phyloP scores from a whole-genome alignment of 768 basidiomycete genomes.

The Lactarius deliciosus region DNA sequence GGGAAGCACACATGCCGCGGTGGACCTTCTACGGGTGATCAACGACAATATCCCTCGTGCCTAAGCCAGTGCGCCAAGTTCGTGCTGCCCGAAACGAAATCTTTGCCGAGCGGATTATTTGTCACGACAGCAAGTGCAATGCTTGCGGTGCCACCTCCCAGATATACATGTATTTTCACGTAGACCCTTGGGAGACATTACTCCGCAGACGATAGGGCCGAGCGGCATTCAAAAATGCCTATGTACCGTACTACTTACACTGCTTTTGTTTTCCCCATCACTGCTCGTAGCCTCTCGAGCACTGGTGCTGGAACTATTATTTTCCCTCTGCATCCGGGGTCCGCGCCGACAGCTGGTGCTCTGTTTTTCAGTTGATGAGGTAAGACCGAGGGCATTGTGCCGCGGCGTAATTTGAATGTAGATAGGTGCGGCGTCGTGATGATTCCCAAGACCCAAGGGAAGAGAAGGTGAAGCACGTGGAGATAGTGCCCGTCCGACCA shows the following conservation, averaged over 20 bases:
- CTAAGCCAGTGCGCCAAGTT: neutral
- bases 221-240: conserved; percentile 9
- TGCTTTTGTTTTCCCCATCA: conserved; percentile 14
- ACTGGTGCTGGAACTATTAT: neutral
- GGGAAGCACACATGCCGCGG: conserved; percentile 24
- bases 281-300: conserved; percentile 5
- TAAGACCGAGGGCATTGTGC: neutral
- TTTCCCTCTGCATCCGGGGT: neutral
- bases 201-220: conserved; percentile 20
- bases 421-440: neutral
- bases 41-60: conserved; percentile 22
- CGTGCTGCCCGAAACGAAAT: conserved; percentile 6
- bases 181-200: conserved; percentile 6
- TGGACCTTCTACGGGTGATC: conserved; percentile 25
- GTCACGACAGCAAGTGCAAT: conserved; percentile 2
- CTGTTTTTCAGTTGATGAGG: neutral
- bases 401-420: neutral
- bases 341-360: neutral
- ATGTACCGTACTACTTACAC: conserved; percentile 21
- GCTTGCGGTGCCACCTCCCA: conserved; percentile 2
- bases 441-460: neutral
- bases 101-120: conserved; percentile 5
- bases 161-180: conserved; percentile 8
- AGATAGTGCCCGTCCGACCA: neutral
- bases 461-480: neutral